Evolutionary conservation across 331 rosid genomes (phyloP), one percentile per base, ranked within the genome.

Genomic region (Malus hybrid): DNA sequence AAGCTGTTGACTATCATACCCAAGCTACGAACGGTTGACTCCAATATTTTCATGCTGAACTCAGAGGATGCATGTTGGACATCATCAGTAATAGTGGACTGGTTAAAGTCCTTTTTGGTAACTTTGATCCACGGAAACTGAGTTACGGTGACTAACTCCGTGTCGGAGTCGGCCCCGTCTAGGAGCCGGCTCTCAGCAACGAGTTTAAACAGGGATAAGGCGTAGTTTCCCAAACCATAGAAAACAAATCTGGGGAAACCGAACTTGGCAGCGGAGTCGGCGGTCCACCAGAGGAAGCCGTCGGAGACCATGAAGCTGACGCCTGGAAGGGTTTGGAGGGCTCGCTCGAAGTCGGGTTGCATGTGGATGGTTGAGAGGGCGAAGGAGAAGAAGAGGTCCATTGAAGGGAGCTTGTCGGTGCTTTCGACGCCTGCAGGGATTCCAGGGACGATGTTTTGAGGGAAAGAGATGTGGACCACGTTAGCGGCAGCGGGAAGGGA

Each of bases 241-340:
- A 12, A 85, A 3, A 8, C 44, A 0, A 82, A 32, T 16, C 92
- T 29, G 0, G 85, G 91, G 50, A 91, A 24, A 5, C 71, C 30
- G 24, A 89, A 71, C 52, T 34, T 80, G 29, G 71, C 24, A 19
- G 93, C 93, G 0, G 91, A 84, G 29, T 86, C 82, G 0, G 46
- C 66, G 0, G 97, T 88, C 96, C 96, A 89, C 97, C 93, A 88
- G 24, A 91, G 86, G 71, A 89, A 91, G n/a, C 53, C 63, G 19
- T 91, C 95, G 46, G 93, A 80, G 70, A 91, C 79, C 44, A 91
- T 19, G 88, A 91, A 86, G 73, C 46, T 79, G 58, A 85, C 80
- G 4, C 72, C 79, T 1, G 88, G 86, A 20, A 85, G 83, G 24
- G 58, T 18, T 28, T 34, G 7, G 2, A 91, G 84, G 3, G 74